Base-by-base conservation (phyloP, 371 early-diverging fungal genomes). In the Rhizopus microsporus region DNA sequence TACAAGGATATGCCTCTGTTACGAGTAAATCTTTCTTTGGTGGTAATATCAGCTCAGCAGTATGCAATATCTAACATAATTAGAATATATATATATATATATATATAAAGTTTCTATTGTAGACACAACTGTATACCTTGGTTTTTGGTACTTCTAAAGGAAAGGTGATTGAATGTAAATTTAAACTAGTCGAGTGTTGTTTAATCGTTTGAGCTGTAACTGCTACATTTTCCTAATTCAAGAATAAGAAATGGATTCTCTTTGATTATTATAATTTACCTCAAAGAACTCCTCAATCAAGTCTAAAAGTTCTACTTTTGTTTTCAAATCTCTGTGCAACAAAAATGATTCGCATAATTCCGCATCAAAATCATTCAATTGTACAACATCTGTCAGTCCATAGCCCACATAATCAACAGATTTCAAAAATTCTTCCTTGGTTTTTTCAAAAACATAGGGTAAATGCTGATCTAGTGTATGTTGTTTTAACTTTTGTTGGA, bases 351-450 rank as follows among this genome's bases (percentile, higher is more conserved):
- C 83, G 61, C 82, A 85, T 7, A 81, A 63, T 39, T 78, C 63
- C 3, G 77, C 70, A 62, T 82, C 84, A 65, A 88, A 69, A 47
- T 83, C 74, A 55, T 82, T 82, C 29, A 88, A 54, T 65, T 84
- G 82, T 7, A 85, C 74, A 0, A 77, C 78, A 51, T 84, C 83
- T 1, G 80, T 82, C 59, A 89, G 70, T 4, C 83, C 87, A 58
- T 87, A 87, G 17, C 80, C 74, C 45, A 72, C 72, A 59, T 82
- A 84, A 57, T 87, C 87, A 10, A 85, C 68, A 8, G 73, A 71
- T 15, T 69, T 65, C 39, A 85, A 52, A 54, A 87, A 71, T 10
- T 80, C 81, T 37, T 77, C 82, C 47, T 74, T 81, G 16, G 81
- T 61, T 51, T 82, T 82, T 47, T 72, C 61, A 48, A 77, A 77